Conservation (phyloP, 495 filamentous ascomycete species). For the Chaetomium cochliodes region DNA sequence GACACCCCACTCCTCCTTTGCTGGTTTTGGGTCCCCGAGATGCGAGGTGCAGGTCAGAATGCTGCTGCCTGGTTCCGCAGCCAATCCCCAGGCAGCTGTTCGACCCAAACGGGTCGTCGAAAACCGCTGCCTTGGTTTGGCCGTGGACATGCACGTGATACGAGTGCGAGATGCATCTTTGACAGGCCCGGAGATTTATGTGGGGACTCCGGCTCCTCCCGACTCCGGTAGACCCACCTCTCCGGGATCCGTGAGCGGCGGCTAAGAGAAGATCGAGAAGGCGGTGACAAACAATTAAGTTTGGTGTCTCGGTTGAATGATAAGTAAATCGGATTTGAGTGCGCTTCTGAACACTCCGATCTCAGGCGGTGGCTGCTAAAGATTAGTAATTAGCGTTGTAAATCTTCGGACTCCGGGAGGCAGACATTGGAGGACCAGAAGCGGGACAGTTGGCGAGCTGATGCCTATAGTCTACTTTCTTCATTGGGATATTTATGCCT, state of each 20-base stretch:
- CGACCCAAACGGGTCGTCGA: background rate
- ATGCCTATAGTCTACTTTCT: too few relatives aligned
- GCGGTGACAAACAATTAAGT: too few relatives aligned
- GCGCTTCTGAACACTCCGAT: too few relatives aligned
- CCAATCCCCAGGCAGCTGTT: constrained; percentile 8
- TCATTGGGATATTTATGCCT: too few relatives aligned
- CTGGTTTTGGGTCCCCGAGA: background rate
- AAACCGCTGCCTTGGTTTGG: constrained; percentile 3
- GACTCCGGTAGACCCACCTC: background rate
- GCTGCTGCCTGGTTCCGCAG: constrained; percentile 35
- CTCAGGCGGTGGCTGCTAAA: too few relatives aligned
- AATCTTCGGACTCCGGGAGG: too few relatives aligned
- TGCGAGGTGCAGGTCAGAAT: constrained; percentile 24
- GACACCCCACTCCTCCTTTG: constrained; percentile 15
- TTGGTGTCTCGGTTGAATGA: too few relatives aligned
- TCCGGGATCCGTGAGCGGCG: background rate
- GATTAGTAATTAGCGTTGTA: too few relatives aligned
- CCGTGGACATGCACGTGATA: background rate
- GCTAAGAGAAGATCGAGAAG: background rate
- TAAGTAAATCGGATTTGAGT: too few relatives aligned
- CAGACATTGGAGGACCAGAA: too few relatives aligned
- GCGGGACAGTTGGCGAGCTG: too few relatives aligned
- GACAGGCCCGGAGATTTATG: background rate
- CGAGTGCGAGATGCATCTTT: background rate
- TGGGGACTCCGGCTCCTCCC: background rate